phyloP scores from a whole-genome alignment of 78 protist species.

The Bodo saltans region DNA sequence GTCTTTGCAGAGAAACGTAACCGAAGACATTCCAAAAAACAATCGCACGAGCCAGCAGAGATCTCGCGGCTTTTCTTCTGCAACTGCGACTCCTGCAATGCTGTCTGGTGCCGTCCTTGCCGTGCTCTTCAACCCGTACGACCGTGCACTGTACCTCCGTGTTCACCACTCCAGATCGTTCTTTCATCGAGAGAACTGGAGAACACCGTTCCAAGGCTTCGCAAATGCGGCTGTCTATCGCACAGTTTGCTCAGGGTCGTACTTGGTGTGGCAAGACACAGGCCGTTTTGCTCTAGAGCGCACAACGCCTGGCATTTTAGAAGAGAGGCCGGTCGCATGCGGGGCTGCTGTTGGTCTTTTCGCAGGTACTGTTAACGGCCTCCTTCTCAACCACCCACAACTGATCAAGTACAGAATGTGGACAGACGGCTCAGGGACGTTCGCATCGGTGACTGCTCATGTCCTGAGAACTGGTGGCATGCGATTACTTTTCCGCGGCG shows the following conservation, averaged over 20 bases:
- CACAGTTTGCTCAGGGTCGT: background rate
- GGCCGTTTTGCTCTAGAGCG: background rate
- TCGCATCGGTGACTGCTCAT: background rate
- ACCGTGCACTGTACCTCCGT: background rate
- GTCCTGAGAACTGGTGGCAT: background rate
- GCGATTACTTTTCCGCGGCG: background rate
- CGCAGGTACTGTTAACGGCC: background rate
- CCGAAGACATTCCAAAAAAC: too few species aligned
- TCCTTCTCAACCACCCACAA: background rate
- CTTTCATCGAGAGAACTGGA: background rate
- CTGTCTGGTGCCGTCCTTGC: background rate
- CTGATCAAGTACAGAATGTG: background rate
- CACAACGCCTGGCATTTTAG: background rate
- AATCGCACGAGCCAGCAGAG: too few species aligned
- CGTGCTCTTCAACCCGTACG: background rate
- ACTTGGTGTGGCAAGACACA: background rate
- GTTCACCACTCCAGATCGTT: background rate
- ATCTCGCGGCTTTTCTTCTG: too few species aligned
- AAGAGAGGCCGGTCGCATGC: background rate
- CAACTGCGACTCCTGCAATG: too few species aligned
- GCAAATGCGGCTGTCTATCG: background rate
- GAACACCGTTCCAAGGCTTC: background rate
- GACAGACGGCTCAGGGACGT: background rate
- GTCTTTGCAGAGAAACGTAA: too few species aligned
- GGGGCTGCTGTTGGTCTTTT: background rate